Conservation (phyloP, 2,329 filamentous ascomycete species). For the Penicillium sp. region DNA sequence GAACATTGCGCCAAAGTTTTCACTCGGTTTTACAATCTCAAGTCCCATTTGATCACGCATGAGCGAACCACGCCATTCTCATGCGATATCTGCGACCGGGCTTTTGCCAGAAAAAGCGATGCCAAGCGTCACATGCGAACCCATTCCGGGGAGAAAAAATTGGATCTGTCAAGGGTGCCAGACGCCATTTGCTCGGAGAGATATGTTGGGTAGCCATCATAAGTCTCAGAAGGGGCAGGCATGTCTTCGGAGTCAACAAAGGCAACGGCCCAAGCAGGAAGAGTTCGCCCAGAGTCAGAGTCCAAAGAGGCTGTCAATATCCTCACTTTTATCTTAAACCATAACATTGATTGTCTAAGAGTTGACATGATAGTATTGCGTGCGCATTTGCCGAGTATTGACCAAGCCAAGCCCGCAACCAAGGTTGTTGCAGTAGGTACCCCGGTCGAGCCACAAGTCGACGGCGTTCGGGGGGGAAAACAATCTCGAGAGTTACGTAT, state of each 20-base stretch:
- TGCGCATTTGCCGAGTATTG: not conserved
- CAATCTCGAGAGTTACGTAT: too few relatives aligned
- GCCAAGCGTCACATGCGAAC: conserved; percentile 5
- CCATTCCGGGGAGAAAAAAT: conserved; percentile 1
- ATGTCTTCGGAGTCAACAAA: not conserved
- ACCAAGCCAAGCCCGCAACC: too few relatives aligned
- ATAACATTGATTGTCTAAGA: not conserved
- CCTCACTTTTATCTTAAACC: not conserved
- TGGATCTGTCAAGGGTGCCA: not conserved
- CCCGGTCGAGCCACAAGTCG: too few relatives aligned
- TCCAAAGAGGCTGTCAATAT: not conserved
- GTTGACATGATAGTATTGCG: not conserved
- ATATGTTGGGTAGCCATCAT: conserved; percentile 1
- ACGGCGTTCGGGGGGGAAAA: too few relatives aligned
- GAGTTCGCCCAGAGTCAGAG: not conserved
- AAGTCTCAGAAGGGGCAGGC: not conserved
- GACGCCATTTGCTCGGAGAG: not conserved
- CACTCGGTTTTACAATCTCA: not conserved
- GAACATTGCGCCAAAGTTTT: not conserved
- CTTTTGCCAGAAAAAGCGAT: conserved; percentile 1
- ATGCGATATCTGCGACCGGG: not conserved
- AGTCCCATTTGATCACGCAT: not conserved
- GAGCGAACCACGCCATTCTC: not conserved
- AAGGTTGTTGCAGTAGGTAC: too few relatives aligned
- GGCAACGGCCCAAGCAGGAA: not conserved